Percentiles rank a stretch among this genome's conserved stretches.
These are phyloP conservation scores for Xylariaceae sp. DNA, from an alignment of 2,329 filamentous ascomycete species.

Conservation along the genomic window DNA sequence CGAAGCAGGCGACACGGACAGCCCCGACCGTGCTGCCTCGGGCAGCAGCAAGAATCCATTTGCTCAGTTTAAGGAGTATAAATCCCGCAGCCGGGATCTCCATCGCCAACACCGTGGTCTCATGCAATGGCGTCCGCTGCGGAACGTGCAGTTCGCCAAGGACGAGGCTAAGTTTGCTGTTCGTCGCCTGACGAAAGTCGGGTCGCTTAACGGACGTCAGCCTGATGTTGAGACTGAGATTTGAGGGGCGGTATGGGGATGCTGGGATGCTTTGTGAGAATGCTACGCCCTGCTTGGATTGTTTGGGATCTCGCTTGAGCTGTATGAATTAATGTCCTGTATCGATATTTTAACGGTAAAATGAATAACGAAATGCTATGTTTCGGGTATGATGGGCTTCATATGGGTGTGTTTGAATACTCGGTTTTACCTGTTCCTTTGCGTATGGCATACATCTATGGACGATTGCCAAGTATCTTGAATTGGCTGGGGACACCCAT, in stretches of 20 bases:
- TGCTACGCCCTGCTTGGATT: neutral
- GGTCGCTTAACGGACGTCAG: conserved; percentile 74
- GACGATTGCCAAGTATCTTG: too few relatives aligned
- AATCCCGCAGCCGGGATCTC: conserved; percentile 65
- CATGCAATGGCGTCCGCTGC: conserved; percentile 92
- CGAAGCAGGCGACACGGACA: conserved; percentile 12
- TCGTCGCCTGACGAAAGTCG: conserved; percentile 69
- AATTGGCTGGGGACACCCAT: too few relatives aligned
- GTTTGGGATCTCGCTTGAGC: neutral
- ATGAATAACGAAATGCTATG: conserved; percentile 22
- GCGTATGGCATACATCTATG: too few relatives aligned
- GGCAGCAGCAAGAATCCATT: conserved; percentile 49
- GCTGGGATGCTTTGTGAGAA: neutral
- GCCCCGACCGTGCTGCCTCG: conserved; percentile 25
- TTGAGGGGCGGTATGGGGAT: conserved; percentile 24
- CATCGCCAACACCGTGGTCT: conserved; percentile 82
- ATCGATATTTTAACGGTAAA: conserved; percentile 12
- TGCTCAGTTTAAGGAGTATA: conserved; percentile 58
- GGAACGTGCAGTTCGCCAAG: conserved; percentile 82
- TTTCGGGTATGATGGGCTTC: neutral
- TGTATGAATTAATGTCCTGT: conserved; percentile 10
- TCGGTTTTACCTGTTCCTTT: neutral
- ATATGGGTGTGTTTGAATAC: too few relatives aligned
- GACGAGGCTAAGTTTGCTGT: conserved; percentile 78
- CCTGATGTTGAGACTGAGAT: conserved; percentile 83